Evolutionary conservation across 2,329 filamentous ascomycete genomes (phyloP).

Genomic region (Pseudopyricularia javanii): DNA sequence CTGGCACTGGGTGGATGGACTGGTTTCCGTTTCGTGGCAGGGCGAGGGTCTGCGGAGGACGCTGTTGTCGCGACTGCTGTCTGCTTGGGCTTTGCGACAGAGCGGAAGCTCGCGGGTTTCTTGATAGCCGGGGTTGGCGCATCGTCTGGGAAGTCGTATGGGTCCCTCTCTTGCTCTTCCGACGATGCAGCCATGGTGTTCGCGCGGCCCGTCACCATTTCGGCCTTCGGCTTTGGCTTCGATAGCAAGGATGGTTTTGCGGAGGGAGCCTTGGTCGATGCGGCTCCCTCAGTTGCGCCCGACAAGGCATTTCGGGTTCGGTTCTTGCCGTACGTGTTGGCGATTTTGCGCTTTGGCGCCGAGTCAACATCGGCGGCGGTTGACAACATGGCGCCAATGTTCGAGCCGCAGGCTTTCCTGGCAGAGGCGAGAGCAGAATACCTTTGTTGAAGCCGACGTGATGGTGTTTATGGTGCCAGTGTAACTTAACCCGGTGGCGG

Average conservation of each 20-base stretch:
- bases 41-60: neutral
- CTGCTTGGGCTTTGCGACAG: neutral
- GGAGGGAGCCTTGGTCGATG: neutral
- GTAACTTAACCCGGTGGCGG: too few species aligned
- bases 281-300: neutral
- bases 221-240: neutral
- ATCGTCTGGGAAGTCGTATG: neutral
- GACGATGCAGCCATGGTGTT: neutral
- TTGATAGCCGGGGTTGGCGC: neutral
- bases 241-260: neutral
- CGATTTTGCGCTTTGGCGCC: conserved; percentile 15
- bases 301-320: conserved; percentile 1
- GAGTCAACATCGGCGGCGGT: conserved; percentile 9
- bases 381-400: conserved; percentile 7
- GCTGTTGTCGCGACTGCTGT: neutral
- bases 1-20: conserved; percentile 3
- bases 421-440: neutral
- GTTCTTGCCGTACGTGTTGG: conserved; percentile 16
- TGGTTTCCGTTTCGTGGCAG: conserved; percentile 3
- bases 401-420: neutral
- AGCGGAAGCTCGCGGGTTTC: neutral
- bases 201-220: neutral
- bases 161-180: neutral
- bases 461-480: neutral
- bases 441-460: neutral